Evolutionary conservation across 345 rosid species (phyloP).

Genomic region (Chamaenerion angustifolium): DNA sequence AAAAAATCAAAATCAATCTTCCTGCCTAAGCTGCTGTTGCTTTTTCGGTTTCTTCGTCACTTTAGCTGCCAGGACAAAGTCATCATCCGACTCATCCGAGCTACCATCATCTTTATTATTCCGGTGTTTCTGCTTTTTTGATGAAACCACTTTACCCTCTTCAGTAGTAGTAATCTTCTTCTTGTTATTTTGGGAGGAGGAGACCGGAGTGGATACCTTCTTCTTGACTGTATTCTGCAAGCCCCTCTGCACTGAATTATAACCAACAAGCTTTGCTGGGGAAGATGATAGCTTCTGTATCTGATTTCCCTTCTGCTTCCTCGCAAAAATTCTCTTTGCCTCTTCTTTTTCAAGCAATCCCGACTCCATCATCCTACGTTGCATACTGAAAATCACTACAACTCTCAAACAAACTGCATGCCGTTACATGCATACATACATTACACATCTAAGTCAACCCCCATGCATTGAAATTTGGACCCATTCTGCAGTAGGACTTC

Average conservation of each 20-base stretch:
- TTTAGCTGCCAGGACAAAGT: constrained; percentile 20
- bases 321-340: constrained; percentile 59
- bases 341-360: constrained; percentile 61
- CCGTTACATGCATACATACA: background rate
- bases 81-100: constrained; percentile 45
- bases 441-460: too few species aligned
- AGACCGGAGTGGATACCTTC: constrained; percentile 15
- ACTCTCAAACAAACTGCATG: background rate
- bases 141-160: constrained; percentile 15
- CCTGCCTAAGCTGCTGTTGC: constrained; percentile 11
- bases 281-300: constrained; percentile 30
- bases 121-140: constrained; percentile 33
- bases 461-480: too few species aligned
- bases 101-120: constrained; percentile 34
- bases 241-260: constrained; percentile 16
- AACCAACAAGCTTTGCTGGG: constrained; percentile 34
- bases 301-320: constrained; percentile 41
- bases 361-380: constrained; percentile 91
- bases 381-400: background rate
- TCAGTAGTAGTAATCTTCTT: constrained; percentile 12
- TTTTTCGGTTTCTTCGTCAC: constrained; percentile 39
- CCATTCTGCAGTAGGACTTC: too few species aligned
- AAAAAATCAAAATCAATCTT: too few species aligned
- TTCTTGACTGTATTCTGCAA: constrained; percentile 22
- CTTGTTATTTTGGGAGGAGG: constrained; percentile 24